Base-by-base conservation (phyloP, 352 stramenopile species). In the Phytopythium cucurbitacearum region DNA sequence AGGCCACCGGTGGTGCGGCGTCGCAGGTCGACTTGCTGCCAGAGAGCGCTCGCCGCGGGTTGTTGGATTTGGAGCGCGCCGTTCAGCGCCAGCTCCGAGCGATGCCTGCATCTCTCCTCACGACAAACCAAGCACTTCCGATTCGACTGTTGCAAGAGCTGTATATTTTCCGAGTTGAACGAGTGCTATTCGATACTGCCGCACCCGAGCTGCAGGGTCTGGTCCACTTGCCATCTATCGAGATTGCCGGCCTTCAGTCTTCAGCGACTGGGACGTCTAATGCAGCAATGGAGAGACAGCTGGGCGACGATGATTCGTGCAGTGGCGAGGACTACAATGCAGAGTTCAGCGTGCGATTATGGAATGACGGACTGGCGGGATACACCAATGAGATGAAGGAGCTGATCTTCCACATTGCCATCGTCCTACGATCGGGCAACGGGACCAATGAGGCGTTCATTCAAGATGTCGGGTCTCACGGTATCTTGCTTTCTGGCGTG, bases 401-500 rank as follows among this genome's bases (percentile, higher is more conserved):
- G 16, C 49, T 76, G 32, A 49, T 89, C 41, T 67, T 92, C 8
- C 77, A 86, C 36, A 48, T 87, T 6, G 68, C 71, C 13, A 61
- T 91, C 11, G 59, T 76, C 8, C 32, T 84, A 71, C 48, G 37
- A 42, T 36, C 44, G 51, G 48, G 40, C 57, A 32, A 59, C 45
- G 16, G 40, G 16, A 34, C 32, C 5, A 21, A 28, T 5, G 28
- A 2, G n/a, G 12, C 28, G 7, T 34, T 46, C 5, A 47, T 56
- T 34, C 59, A 62, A 1, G 48, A 66, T 5, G 69, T 76, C 7
- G 53, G 63, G 5, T 80, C 72, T 16, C 67, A 84, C 16, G 80
- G 83, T 0, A 28, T 91, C 11, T 60, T 93, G 13, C 60, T 88
- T 11, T 74, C 73, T 33, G 83, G 83, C 37, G 78, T 80, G n/a